These are phyloP conservation scores for Bipolaris bicolor DNA, from an alignment of 2,329 filamentous ascomycete species.

Conservation along the genomic window DNA sequence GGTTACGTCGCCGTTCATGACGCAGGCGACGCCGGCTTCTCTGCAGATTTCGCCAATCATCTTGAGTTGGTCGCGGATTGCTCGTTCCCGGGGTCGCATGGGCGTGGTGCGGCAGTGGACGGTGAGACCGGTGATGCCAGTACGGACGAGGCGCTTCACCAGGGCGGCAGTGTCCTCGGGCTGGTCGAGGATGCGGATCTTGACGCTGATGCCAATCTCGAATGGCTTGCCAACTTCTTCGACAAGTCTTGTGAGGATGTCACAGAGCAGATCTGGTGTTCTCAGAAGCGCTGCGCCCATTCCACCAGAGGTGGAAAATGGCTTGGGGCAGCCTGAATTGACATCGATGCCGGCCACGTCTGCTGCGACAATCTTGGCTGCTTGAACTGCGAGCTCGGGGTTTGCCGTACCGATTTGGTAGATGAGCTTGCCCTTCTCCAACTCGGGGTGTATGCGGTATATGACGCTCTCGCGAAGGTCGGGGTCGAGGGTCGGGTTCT, in stretches of 20 bases:
- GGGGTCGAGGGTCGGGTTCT: conserved; percentile 62
- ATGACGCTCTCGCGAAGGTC: conserved; percentile 70
- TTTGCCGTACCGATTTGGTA: conserved; percentile 92
- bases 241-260: conserved; percentile 84
- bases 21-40: conserved; percentile 84
- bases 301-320: conserved; percentile 89
- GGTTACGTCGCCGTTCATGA: conserved; percentile 94
- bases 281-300: conserved; percentile 93
- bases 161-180: conserved; percentile 76
- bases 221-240: conserved; percentile 76
- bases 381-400: conserved; percentile 80
- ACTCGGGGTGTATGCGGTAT: conserved; percentile 79
- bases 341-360: conserved; percentile 96
- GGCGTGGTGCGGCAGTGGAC: conserved; percentile 95
- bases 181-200: conserved; percentile 86
- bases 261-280: conserved; percentile 81
- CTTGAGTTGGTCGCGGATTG: conserved; percentile 81
- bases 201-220: conserved; percentile 93
- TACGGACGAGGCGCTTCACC: conserved; percentile 78
- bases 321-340: conserved; percentile 97
- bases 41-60: conserved; percentile 84
- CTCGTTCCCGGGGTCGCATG: conserved; percentile 89
- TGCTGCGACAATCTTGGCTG: conserved; percentile 79
- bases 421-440: conserved; percentile 76
- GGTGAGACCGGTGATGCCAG: conserved; percentile 90